Base-by-base conservation (phyloP, 2,329 filamentous ascomycete genomes). In the Elsinoe perseae region DNA sequence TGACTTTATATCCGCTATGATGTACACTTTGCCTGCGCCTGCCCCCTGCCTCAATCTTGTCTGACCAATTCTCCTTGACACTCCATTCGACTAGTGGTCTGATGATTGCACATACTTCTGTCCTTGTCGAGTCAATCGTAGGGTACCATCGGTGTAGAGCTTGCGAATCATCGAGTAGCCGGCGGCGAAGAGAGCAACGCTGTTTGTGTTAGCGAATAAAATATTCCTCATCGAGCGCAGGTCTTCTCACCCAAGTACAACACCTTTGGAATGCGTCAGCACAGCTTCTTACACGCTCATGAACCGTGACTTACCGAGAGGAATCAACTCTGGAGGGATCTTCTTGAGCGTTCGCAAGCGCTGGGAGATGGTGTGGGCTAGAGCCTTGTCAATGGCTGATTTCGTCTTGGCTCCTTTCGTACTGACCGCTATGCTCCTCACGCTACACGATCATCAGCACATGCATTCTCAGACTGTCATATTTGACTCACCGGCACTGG, bases 331-430 rank as follows among this genome's bases (percentile, higher is more conserved):
- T 65, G 89, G 84, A 65, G 93, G 93, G 70, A 97, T 86, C 76
- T 85, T 84, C 81, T 87, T 91, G 69, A 96, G 80, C 71, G 84
- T 86, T 72, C 91, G 87, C 68, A 98, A 80, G 72, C 92, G 89
- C 80, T 97, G 93, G 64, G 92, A 95, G 75, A 97, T 84, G 68
- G 92, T 96, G 79, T 97, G 93, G 72, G 89, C 93, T 98, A 65
- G 63, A 27, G 27, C 38, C 32, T 12, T 21, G 14, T 27, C 32
- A 27, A 43, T 36, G 12, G 14, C 7, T 42, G 30, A 38, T 25
- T 21, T 27, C 5, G 14, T 9, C n/a, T 23, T 43, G 16, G 16
- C 8, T 27, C n/a, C 12, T 12, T 14, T 18, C 12, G 14, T 20
- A 20, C 75, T 63, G 80, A 85, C 82, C 82, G 69, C 78, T 77